Base-by-base conservation (phyloP, 140 eudicot species). In the Senecio squalidus region DNA sequence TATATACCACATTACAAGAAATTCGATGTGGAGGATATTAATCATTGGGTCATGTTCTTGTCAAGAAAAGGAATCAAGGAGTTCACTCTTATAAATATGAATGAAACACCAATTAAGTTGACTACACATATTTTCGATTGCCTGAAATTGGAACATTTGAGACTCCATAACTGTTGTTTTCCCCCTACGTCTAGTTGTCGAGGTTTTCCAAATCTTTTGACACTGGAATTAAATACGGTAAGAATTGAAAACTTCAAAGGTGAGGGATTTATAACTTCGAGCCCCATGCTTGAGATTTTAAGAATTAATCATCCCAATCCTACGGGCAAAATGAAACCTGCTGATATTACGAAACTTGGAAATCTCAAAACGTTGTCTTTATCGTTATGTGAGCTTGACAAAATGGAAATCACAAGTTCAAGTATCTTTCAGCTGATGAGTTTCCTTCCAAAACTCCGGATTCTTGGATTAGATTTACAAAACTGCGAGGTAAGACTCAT, bases 81-180 rank as follows among this genome's bases (percentile, higher is more conserved):
- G 34, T 41, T 68, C 30, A 68, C 43, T 11, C 24, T 68, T 40
- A 0, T 4, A 2, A 22, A 43, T n/a, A 6, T 15, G 47, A 0
- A 1, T 9, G 16, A 2, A 3, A 0, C 4, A 9, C 36, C n/a
- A 0, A 0, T 66, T 5, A 66, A 18, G 47, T 20, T 66, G 64
- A 29, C 72, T 21, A 54, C 48, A 5, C 74, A 58, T 56, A 29
- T 68, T 6, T 68, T 68, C 31, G 30, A 66, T 68, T 57, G 67
- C 16, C 25, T 31, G 11, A 28, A 68, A 22, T 48, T 68, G 43
- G 47, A 15, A 46, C 66, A 31, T 46, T 47, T 68, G 50, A 16
- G 23, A 15, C 66, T 68, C n/a, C 7, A 0, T 22, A 9, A 24
- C 29, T 57, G 66, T 46, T n/a, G 15, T 34, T 26, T 68, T 4